Evolutionary conservation across 495 filamentous ascomycete genomes (phyloP).

Genomic region (Lasiosphaeris hirsuta): DNA sequence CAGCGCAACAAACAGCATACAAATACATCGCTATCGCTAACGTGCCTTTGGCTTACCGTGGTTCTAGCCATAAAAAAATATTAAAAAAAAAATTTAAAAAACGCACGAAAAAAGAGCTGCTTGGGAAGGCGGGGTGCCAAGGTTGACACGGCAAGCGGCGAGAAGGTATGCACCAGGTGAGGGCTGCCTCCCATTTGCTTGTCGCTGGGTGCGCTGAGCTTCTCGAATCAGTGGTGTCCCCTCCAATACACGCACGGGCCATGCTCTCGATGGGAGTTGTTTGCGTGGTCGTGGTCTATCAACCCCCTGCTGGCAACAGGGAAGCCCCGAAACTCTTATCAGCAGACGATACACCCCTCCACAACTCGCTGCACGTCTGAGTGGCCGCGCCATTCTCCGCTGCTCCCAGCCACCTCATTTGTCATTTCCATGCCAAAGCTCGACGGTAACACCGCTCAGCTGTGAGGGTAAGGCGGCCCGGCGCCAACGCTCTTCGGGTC

Average conservation of each 20-base stretch:
- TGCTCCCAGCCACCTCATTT: slow-evolving; percentile 8
- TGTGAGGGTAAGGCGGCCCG: slow-evolving; percentile 4
- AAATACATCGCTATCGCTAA: too few relatives aligned
- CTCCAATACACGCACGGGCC: slow-evolving; percentile 1
- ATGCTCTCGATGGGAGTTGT: background rate
- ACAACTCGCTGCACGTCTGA: slow-evolving; percentile 1
- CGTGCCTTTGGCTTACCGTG: too few relatives aligned
- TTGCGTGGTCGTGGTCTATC: slow-evolving; percentile 11
- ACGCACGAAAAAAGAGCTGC: too few relatives aligned
- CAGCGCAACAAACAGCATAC: too few relatives aligned
- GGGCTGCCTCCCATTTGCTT: too few relatives aligned
- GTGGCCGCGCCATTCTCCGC: background rate
- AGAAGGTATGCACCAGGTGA: too few relatives aligned
- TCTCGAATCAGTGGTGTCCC: slow-evolving; percentile 1
- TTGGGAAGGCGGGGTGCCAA: too few relatives aligned
- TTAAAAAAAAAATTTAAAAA: too few relatives aligned
- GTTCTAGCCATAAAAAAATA: too few relatives aligned
- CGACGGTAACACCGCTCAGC: slow-evolving; percentile 9
- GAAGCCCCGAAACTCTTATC: slow-evolving; percentile 16
- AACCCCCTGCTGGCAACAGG: slow-evolving; percentile 18
- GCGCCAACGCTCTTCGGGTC: slow-evolving; percentile 7
- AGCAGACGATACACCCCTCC: slow-evolving; percentile 1
- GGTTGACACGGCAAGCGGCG: too few relatives aligned
- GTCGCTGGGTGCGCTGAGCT: background rate
- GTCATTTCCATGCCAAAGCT: background rate